Conservation (phyloP, 495 filamentous ascomycete genomes). For the Margaritispora aquatica region DNA sequence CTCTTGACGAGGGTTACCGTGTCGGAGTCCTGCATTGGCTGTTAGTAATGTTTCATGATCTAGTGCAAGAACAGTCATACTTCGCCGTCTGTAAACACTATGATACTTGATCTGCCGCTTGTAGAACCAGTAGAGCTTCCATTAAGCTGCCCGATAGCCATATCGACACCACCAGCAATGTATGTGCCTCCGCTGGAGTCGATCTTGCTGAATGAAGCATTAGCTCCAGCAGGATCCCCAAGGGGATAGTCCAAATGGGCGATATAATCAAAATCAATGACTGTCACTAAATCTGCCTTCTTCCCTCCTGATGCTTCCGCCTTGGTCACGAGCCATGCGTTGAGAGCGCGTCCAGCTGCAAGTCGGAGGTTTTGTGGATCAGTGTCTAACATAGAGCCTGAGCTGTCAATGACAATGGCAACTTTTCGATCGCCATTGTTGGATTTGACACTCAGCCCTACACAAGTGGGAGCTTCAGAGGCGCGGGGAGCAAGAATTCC, state of each 20-base stretch:
- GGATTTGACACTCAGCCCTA: background rate
- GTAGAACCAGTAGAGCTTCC: constrained; percentile 12
- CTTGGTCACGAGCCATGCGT: constrained; percentile 24
- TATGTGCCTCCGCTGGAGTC: constrained; percentile 13
- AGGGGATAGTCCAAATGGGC: constrained; percentile 22
- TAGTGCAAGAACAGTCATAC: background rate
- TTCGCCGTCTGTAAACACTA: constrained; percentile 30
- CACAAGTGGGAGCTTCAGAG: constrained; percentile 12
- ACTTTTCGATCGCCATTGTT: constrained; percentile 17
- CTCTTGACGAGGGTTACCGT: constrained; percentile 15
- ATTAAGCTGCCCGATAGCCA: constrained; percentile 22
- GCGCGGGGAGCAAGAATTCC: constrained; percentile 19
- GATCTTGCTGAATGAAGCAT: constrained; percentile 11
- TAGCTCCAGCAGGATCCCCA: constrained; percentile 25
- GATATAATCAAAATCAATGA: constrained; percentile 23
- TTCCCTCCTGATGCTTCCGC: constrained; percentile 8
- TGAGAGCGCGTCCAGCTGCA: constrained; percentile 22
- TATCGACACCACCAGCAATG: constrained; percentile 24
- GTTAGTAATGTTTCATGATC: constrained; percentile 1
- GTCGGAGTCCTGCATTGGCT: background rate
- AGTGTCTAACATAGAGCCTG: constrained; percentile 22
- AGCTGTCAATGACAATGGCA: constrained; percentile 26
- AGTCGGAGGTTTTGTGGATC: constrained; percentile 27
- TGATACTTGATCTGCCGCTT: constrained; percentile 24
- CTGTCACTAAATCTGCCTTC: constrained; percentile 25